Base-by-base conservation (phyloP, 768 basidiomycete species). In the Serendipita sp. region DNA sequence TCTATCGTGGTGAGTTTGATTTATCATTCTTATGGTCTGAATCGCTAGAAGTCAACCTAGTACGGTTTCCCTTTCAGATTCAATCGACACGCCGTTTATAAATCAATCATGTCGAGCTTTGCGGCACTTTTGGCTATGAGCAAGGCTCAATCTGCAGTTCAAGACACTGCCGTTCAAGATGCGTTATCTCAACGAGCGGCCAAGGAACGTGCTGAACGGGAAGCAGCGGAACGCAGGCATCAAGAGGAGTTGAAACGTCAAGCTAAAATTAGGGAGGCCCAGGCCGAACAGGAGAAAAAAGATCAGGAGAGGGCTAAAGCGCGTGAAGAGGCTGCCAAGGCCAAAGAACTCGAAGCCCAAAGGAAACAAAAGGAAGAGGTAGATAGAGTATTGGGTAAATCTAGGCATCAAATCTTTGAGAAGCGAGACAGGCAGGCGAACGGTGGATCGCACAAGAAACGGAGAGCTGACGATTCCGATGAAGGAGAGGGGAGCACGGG, bases 261-360 rank as follows among this genome's bases (percentile, higher is more conserved):
- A 44, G 63, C 60, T 10, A 64, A 64, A 35, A 3, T 67, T 24
- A 48, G 68, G 28, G 45, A 68, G 53, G 64, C 64, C 16, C 68
- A 65, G 8, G 66, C 65, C 35, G 67, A 68, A 45, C 67, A 68
- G 28, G 67, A 68, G 38, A n/a, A 46, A 53, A 65, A 64, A 44
- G 68, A 68, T 24, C 35, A 24, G 24, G 66, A 68, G 46, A 64
- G 66, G 45, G 48, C 51, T 54, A 65, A 68, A 45, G 44, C 37
- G 15, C 68, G 67, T 24, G 45, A 47, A 45, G 13, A 45, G 35
- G 64, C 58, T 68, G 13, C 64, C 47, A n/a, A 46, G 64, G 58
- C 15, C 68, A 58, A 58, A 60, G 45, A 45, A 64, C 16, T 60
- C 37, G 58, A 65, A 51, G 46, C 67, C 41, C 54, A 65, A 64